Percentiles rank a stretch among this genome's conserved stretches.
Evolutionary conservation across 2,329 filamentous ascomycete genomes (phyloP).

Genomic region (Penicillium sp.): DNA sequence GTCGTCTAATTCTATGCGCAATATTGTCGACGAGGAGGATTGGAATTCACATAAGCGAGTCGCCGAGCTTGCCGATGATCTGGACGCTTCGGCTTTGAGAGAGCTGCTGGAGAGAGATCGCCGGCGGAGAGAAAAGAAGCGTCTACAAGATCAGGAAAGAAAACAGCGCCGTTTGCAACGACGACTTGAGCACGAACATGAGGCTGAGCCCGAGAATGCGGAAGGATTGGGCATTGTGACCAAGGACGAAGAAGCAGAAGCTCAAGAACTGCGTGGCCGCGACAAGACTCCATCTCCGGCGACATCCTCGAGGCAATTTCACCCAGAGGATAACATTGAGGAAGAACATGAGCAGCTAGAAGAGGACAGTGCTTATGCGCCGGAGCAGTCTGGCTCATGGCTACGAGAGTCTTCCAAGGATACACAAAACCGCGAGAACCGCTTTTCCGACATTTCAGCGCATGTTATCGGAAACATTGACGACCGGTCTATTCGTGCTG

Average conservation of each 20-base stretch:
- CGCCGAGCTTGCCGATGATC: slow-evolving; percentile 71
- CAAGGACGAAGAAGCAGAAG: not conserved
- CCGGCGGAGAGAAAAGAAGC: slow-evolving; percentile 72
- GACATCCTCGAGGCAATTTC: slow-evolving; percentile 7
- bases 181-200: slow-evolving; percentile 53
- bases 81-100: slow-evolving; percentile 78
- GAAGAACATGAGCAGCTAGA: not conserved
- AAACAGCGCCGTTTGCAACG: slow-evolving; percentile 47
- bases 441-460: slow-evolving; percentile 28
- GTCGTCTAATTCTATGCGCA: slow-evolving; percentile 47
- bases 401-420: slow-evolving; percentile 30
- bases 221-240: slow-evolving; percentile 9
- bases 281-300: slow-evolving; percentile 14
- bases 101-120: slow-evolving; percentile 88
- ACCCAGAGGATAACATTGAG: not conserved
- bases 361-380: slow-evolving; percentile 9
- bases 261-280: slow-evolving; percentile 15
- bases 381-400: slow-evolving; percentile 26
- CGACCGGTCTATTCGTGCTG: slow-evolving; percentile 30
- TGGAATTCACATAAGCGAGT: slow-evolving; percentile 60
- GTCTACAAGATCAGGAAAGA: slow-evolving; percentile 63
- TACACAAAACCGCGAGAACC: slow-evolving; percentile 17
- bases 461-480: slow-evolving; percentile 32
- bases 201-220: slow-evolving; percentile 19
- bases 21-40: slow-evolving; percentile 56